Evolutionary conservation across 805 yeast species (phyloP), one percentile per base, ranked within the genome.

Genomic region (Wickerhamomyces canadensis): DNA sequence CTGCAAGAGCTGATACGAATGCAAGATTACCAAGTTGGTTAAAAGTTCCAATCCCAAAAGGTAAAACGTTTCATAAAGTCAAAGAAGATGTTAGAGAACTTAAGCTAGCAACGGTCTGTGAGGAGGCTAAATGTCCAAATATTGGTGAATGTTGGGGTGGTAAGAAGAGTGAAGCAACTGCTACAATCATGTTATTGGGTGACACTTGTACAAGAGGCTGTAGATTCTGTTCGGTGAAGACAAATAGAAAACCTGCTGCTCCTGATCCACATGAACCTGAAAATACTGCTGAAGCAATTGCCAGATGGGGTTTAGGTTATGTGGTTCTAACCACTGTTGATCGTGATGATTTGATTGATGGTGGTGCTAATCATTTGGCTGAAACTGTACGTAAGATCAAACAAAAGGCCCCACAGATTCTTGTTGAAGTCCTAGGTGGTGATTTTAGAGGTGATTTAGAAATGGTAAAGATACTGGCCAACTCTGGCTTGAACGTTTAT

Each of bases 101-200:
- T 42, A 86, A 87, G 46, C 67, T 93, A 35, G 83, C 96, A 26
- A 93, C 99, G 0, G 99, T 93, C 22, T 93, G 99, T 64, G 98
- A 93, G 62, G 98, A 93, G 56, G 98, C 98, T 5, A 82, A 93
- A 56, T 93, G 99, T 64, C 99, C 99, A n/a, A 93, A 93, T 60
- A 93, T 93, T 44, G 96, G 98, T 36, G 99, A 93, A 60, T 93
- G 99, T 63, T 93, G 99, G 99, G 98, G 98, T 38, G 98, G 98
- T 22, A 60, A 67, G 19, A 82, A 89, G 59, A 77, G 91, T 6
- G 91, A 87, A 45, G 97, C 98, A 4, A 87, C 96, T 7, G 96
- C 96, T 6, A 93, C 99, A 2, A 93, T 93, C 50, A 93, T 93
- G 99, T 69, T 93, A 41, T 72, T 93, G 74, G 99, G 99, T 44